Percentiles rank a stretch among this genome's conserved stretches.
phyloP scores from a whole-genome alignment of 768 basidiomycete genomes.

The Suillus clintonianus region DNA sequence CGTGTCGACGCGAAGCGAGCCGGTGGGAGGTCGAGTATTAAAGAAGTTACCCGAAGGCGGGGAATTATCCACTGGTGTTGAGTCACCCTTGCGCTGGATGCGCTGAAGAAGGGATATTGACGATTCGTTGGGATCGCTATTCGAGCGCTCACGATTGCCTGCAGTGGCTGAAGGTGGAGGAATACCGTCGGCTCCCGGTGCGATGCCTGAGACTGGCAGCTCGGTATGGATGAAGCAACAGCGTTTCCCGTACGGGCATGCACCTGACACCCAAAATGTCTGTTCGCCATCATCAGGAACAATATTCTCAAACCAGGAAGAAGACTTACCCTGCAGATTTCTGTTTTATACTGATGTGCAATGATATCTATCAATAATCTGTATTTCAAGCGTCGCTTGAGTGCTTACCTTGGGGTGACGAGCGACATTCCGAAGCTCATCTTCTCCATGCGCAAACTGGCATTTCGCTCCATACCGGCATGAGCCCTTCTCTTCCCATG shows the following conservation, averaged over 20 bases:
- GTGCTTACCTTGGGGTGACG: slow-evolving; percentile 82
- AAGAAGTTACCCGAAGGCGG: slow-evolving; percentile 45
- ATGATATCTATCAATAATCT: slow-evolving; percentile 9
- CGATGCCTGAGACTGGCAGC: slow-evolving; percentile 63
- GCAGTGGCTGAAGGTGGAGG: slow-evolving; percentile 53
- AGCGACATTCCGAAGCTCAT: slow-evolving; percentile 80
- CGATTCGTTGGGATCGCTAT: slow-evolving; percentile 78
- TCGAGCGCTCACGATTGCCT: slow-evolving; percentile 67
- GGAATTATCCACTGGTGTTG: slow-evolving; percentile 60
- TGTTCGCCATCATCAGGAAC: slow-evolving; percentile 29
- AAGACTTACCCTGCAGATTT: slow-evolving; percentile 79
- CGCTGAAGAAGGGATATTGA: slow-evolving; percentile 75
- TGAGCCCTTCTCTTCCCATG: slow-evolving; percentile 90
- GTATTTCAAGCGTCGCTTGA: background rate
- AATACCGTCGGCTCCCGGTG: slow-evolving; percentile 53
- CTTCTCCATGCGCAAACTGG: slow-evolving; percentile 92
- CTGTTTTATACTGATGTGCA: slow-evolving; percentile 77
- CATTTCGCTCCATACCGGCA: slow-evolving; percentile 89
- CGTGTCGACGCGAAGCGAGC: slow-evolving; percentile 75
- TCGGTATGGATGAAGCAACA: slow-evolving; percentile 96
- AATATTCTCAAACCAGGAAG: background rate
- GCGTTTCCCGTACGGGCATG: slow-evolving; percentile 89
- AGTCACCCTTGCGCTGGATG: slow-evolving; percentile 66
- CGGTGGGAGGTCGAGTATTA: slow-evolving; percentile 64
- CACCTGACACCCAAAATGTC: slow-evolving; percentile 95